Evolutionary conservation across 768 basidiomycete species (phyloP).

Genomic region (Tylopilus plumbeoviolaceoides): DNA sequence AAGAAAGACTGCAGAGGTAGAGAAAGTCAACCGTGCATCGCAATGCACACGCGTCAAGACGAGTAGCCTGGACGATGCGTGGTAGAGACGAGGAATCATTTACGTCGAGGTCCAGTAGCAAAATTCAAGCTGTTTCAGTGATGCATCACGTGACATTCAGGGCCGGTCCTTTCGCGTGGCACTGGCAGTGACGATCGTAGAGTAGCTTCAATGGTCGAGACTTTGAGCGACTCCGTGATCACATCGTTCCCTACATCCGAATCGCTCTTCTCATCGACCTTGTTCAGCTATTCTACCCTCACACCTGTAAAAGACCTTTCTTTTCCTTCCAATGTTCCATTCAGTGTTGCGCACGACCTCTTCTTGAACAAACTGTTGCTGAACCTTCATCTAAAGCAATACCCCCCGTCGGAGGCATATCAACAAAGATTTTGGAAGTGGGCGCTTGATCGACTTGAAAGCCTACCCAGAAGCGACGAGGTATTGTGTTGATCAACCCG

Average conservation of each 20-base stretch:
- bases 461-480: conserved; percentile 36
- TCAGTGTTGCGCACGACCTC: conserved; percentile 47
- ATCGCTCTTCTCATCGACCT: conserved; percentile 36
- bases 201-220: not conserved
- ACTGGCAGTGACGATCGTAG: too few relatives aligned
- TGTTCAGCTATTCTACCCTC: conserved; percentile 53
- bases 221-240: not conserved
- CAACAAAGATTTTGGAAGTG: conserved; percentile 74
- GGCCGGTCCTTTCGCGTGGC: conserved; percentile 5
- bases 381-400: conserved; percentile 48
- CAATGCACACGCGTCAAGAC: conserved; percentile 6
- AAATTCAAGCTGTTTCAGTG: conserved; percentile 15
- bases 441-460: conserved; percentile 54
- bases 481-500: conserved; percentile 31
- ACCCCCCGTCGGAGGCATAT: conserved; percentile 61
- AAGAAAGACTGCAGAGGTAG: conserved; percentile 15
- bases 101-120: not conserved
- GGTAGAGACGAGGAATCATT: conserved; percentile 24
- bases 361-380: conserved; percentile 50
- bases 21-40: conserved; percentile 17
- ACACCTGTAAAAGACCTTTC: conserved; percentile 38
- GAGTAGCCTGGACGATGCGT: conserved; percentile 9
- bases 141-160: conserved; percentile 25
- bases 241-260: not conserved
- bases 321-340: conserved; percentile 39